These are phyloP conservation scores for Sarcomyxa edulis DNA, from an alignment of 768 basidiomycete species.

Conservation along the genomic window DNA sequence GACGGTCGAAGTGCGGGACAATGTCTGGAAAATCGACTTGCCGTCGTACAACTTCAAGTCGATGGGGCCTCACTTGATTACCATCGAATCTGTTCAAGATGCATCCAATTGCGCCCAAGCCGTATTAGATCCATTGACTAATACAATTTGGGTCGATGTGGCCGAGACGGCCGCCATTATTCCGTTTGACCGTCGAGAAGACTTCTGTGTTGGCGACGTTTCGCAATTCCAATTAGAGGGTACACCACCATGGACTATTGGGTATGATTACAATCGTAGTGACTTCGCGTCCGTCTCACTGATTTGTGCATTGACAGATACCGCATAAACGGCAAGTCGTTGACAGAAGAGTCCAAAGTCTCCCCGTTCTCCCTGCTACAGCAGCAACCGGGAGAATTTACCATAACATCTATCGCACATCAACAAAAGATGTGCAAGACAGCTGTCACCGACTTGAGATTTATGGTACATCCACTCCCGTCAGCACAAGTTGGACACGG, in stretches of 20 bases:
- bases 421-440: slow-evolving; percentile 92
- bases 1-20: slow-evolving; percentile 42
- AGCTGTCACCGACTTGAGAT: slow-evolving; percentile 66
- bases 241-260: slow-evolving; percentile 87
- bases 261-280: slow-evolving; percentile 36
- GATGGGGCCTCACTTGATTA: slow-evolving; percentile 77
- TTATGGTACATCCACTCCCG: slow-evolving; percentile 77
- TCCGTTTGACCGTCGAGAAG: slow-evolving; percentile 69
- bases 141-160: slow-evolving; percentile 84
- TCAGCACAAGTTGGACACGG: slow-evolving; percentile 88
- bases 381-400: slow-evolving; percentile 78
- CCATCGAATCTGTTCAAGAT: slow-evolving; percentile 75
- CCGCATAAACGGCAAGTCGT: slow-evolving; percentile 68
- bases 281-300: not conserved
- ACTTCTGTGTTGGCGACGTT: slow-evolving; percentile 88
- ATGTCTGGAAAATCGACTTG: slow-evolving; percentile 66
- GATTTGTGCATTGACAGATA: slow-evolving; percentile 44
- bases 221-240: slow-evolving; percentile 93
- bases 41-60: slow-evolving; percentile 71
- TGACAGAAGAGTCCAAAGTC: slow-evolving; percentile 68
- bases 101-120: slow-evolving; percentile 78
- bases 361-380: slow-evolving; percentile 86
- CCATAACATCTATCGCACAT: slow-evolving; percentile 84
- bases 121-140: slow-evolving; percentile 51
- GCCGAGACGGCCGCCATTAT: slow-evolving; percentile 93